phyloP scores from a whole-genome alignment of 106 monocot genomes.

The Iris macrosiphon region DNA sequence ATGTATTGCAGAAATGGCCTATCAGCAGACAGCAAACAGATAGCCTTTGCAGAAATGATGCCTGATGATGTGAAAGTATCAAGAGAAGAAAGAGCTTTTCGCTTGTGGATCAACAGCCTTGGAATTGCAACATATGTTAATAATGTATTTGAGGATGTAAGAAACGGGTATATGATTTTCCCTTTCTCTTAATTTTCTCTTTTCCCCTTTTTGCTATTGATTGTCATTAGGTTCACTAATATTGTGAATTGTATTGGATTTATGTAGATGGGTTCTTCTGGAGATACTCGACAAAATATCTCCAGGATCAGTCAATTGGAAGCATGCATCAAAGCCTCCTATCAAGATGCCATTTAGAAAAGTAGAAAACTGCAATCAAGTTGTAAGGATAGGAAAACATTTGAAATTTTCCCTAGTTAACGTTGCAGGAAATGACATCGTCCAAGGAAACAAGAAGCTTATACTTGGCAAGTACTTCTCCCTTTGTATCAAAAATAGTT shows the following conservation, averaged over 20 bases:
- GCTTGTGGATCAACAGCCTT: constrained; percentile 51
- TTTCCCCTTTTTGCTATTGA: neutral
- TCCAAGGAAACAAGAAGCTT: constrained; percentile 97
- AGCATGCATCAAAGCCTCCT: constrained; percentile 87
- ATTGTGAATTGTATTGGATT: neutral
- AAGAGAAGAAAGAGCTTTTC: constrained; percentile 62
- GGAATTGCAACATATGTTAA: constrained; percentile 40
- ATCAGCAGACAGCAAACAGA: constrained; percentile 30
- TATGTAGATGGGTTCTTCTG: constrained; percentile 87
- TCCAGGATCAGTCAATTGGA: constrained; percentile 90
- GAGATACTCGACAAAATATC: constrained; percentile 95
- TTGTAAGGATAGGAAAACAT: constrained; percentile 77
- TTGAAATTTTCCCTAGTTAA: constrained; percentile 92
- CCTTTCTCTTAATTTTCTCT: neutral
- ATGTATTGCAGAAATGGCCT: constrained; percentile 33
- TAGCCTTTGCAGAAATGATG: constrained; percentile 31
- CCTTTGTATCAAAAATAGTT: neutral
- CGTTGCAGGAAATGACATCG: constrained; percentile 93
- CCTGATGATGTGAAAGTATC: constrained; percentile 37
- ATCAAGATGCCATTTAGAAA: constrained; percentile 97
- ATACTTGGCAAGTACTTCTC: constrained; percentile 61
- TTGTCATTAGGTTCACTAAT: neutral
- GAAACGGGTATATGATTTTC: constrained; percentile 31
- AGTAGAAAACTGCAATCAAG: constrained; percentile 98
- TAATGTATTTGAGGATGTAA: constrained; percentile 43